Percentiles rank a stretch among this genome's conserved stretches.
Evolutionary conservation across 345 rosid species (phyloP).

Genomic region (Ceriops decandra): DNA sequence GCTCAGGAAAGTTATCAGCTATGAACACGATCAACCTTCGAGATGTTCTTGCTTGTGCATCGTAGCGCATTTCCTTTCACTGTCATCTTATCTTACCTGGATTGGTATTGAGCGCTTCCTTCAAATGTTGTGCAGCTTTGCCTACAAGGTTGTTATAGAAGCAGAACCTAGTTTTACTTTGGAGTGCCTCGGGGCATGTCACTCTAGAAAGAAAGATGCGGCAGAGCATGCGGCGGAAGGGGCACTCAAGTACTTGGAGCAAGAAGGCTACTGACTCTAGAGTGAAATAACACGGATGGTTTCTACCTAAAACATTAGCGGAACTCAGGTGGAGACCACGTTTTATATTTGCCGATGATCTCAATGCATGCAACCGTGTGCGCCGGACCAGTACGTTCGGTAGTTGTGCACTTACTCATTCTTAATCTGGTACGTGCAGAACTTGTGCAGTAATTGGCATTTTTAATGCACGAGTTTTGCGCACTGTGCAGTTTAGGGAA

Average conservation of each 20-base stretch:
- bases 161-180: constrained; percentile 38
- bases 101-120: neutral
- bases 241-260: constrained; percentile 65
- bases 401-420: no score
- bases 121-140: constrained; percentile 48
- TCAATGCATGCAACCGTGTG: neutral
- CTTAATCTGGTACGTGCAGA: no score
- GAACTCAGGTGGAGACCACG: neutral
- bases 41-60: no score
- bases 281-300: neutral
- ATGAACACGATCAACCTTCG: no score
- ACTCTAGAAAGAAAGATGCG: constrained; percentile 62
- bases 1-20: no score
- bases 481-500: no score
- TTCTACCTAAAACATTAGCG: neutral
- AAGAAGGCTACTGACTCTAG: constrained; percentile 37
- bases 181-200: constrained; percentile 54
- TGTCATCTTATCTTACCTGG: neutral
- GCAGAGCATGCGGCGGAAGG: constrained; percentile 85
- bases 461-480: no score
- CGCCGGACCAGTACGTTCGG: no score
- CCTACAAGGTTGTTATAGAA: constrained; percentile 58
- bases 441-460: no score
- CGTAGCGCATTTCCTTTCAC: neutral
- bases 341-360: neutral